These are phyloP conservation scores for Aristolochia contorta DNA, from an alignment of 164 flowering plant species.

Conservation along the genomic window DNA sequence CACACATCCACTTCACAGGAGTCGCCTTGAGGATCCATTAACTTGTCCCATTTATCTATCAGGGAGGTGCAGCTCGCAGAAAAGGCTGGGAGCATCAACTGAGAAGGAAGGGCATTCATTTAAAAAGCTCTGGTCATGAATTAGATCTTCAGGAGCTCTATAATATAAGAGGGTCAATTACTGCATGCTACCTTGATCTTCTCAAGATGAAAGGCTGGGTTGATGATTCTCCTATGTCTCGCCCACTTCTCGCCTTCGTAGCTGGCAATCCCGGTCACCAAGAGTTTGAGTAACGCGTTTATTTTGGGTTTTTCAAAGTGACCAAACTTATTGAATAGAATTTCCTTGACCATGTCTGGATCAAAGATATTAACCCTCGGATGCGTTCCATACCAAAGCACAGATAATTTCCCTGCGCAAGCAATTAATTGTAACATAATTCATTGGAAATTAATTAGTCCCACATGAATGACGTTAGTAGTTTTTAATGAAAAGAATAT, in stretches of 20 bases:
- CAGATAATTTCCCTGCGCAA: conserved; percentile 5
- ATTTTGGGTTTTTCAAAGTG: conserved; percentile 1
- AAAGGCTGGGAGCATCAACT: conserved; percentile 20
- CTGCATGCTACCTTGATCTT: conserved; percentile 18
- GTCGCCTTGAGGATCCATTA: neutral
- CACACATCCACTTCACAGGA: conserved; percentile 15
- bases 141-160: neutral
- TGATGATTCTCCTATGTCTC: conserved; percentile 20
- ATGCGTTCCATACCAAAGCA: conserved; percentile 5
- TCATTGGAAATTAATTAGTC: too few species aligned
- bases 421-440: too few species aligned
- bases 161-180: neutral
- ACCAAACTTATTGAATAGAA: conserved; percentile 8
- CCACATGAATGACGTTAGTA: too few species aligned
- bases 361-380: conserved; percentile 8
- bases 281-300: neutral
- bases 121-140: neutral
- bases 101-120: too few species aligned
- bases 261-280: conserved; percentile 9
- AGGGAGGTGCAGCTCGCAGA: conserved; percentile 9
- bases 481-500: too few species aligned
- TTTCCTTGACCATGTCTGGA: conserved; percentile 10
- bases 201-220: conserved; percentile 22
- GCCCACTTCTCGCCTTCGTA: conserved; percentile 21
- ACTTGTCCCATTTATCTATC: conserved; percentile 16